phyloP scores from a whole-genome alignment of 805 yeast genomes.

The Wickerhamiella dianesei region DNA sequence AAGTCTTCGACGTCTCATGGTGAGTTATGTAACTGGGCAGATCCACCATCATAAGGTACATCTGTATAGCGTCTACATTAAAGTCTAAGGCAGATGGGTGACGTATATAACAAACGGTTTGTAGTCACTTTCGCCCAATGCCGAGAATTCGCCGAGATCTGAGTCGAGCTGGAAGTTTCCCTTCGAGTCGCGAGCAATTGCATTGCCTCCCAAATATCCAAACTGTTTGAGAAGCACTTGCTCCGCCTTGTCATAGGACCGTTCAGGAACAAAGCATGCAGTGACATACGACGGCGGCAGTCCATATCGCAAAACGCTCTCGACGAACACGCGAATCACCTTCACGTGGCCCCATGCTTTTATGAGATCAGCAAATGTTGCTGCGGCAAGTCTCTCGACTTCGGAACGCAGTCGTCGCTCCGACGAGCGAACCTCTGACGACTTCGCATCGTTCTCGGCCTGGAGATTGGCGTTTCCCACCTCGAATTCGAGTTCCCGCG shows the following conservation, averaged over 20 bases:
- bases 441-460: conserved; percentile 64
- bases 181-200: conserved; percentile 53
- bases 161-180: conserved; percentile 53
- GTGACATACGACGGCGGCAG: conserved; percentile 81
- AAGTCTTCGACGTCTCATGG: conserved; percentile 1
- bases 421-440: conserved; percentile 53
- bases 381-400: conserved; percentile 63
- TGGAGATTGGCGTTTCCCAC: conserved; percentile 22
- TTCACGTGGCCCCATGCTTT: conserved; percentile 85
- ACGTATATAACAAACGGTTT: conserved; percentile 89
- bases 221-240: conserved; percentile 57
- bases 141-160: conserved; percentile 73
- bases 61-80: not conserved
- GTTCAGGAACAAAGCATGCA: conserved; percentile 33
- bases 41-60: not conserved
- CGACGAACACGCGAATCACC: conserved; percentile 77
- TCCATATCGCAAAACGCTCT: conserved; percentile 89
- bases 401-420: conserved; percentile 64
- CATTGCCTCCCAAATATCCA: conserved; percentile 86
- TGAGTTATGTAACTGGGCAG: not conserved
- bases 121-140: conserved; percentile 86
- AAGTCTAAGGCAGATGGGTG: conserved; percentile 33
- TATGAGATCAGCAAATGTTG: conserved; percentile 81
- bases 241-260: conserved; percentile 44
- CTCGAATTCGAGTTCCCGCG: conserved; percentile 44